Evolutionary conservation across 371 early-diverging fungal genomes (phyloP).

Genomic region (Rhizopus arrhizus): DNA sequence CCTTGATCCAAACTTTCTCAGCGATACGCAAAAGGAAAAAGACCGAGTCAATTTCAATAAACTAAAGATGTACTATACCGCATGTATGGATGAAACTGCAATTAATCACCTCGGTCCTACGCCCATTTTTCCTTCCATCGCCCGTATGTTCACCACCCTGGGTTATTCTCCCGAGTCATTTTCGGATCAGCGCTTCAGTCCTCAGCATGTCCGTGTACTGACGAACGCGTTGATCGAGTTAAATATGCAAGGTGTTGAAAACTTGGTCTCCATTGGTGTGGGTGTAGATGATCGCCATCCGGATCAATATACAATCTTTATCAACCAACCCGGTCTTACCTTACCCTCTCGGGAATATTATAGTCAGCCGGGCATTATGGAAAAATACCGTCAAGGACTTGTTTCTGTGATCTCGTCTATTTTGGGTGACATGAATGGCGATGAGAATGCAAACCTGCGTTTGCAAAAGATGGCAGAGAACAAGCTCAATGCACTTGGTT

Average conservation of each 20-base stretch:
- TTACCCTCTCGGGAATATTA: slow-evolving; percentile 65
- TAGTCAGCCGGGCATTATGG: slow-evolving; percentile 34
- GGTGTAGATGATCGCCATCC: slow-evolving; percentile 52
- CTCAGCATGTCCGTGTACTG: slow-evolving; percentile 3
- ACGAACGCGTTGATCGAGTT: slow-evolving; percentile 17
- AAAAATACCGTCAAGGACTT: slow-evolving; percentile 41
- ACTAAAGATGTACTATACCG: slow-evolving; percentile 48
- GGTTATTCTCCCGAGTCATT: background rate
- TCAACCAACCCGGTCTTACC: slow-evolving; percentile 49
- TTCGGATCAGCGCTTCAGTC: slow-evolving; percentile 3
- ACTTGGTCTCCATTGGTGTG: slow-evolving; percentile 37
- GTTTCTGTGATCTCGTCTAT: slow-evolving; percentile 19
- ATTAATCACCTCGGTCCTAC: slow-evolving; percentile 50
- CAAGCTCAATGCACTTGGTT: slow-evolving; percentile 5
- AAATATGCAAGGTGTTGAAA: slow-evolving; percentile 17
- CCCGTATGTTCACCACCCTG: slow-evolving; percentile 4
- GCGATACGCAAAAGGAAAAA: slow-evolving; percentile 16
- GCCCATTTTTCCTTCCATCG: slow-evolving; percentile 40
- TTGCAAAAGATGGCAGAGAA: slow-evolving; percentile 11
- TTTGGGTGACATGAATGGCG: slow-evolving; percentile 10
- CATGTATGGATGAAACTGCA: slow-evolving; percentile 57
- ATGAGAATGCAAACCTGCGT: slow-evolving; percentile 1
- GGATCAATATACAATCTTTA: slow-evolving; percentile 30
- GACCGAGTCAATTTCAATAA: slow-evolving; percentile 49
- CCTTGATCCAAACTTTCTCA: background rate